Base-by-base conservation (phyloP, 768 basidiomycete species). In the Panaeolus cyanescens region DNA sequence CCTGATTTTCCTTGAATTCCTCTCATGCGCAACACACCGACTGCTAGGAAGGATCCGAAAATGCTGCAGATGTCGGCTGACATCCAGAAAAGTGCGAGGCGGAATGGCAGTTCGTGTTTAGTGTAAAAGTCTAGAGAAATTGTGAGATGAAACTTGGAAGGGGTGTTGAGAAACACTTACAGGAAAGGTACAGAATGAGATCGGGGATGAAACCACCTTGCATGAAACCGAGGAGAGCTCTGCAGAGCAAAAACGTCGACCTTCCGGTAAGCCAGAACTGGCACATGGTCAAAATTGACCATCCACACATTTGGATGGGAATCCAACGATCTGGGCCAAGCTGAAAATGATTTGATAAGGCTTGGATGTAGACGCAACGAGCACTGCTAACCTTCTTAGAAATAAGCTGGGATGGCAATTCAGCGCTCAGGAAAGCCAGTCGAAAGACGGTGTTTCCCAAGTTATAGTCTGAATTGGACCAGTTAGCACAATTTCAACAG, bases 301-400 rank as follows among this genome's bases (percentile, higher is more conserved):
- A 86, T 17, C 79, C 61, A 56, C 80, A 82, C 74, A 86, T 84
- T 68, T 86, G 85, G 1, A 77, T 80, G 5, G 85, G 84, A 70
- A 86, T 85, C 85, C 84, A 88, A 25, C 83, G 79, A 69, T 89
- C 87, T 3, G 86, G 86, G 2, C 87, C 86, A 36, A 86, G 63
- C 82, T 84, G 54, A 2, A 28, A 4, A 3, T 4, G 19, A 20
- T 25, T 50, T 4, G 19, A 12, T 28, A 28, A 15, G 7, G 19
- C 19, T 42, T 5, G 19, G 19, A 22, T 50, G 45, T 50, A n/a
- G n/a, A n/a, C n/a, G n/a, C 19, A 50, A 28, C 33, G 1, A n/a
- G 40, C 8, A 20, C 22, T n/a, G 68, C 77, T 45, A 40, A 87
- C 80, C 12, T 81, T 77, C 70, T 89, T 89, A 1, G 85, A 86